phyloP scores from a whole-genome alignment of 2,329 filamentous ascomycete genomes.

The Bipolaris gigantea region DNA sequence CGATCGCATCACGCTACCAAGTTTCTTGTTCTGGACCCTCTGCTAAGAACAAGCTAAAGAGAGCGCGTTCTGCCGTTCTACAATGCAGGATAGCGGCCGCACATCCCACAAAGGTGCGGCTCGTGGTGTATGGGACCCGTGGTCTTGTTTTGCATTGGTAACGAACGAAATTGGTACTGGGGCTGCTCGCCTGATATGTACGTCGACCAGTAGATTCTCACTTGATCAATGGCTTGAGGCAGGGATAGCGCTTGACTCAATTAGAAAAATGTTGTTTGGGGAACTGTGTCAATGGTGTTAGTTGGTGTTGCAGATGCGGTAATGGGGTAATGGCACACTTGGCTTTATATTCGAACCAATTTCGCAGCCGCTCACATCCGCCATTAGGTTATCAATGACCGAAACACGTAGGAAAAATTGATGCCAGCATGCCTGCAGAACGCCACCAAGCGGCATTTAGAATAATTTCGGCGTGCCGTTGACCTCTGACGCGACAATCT shows the following conservation, averaged over 20 bases:
- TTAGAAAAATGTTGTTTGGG: slow-evolving; percentile 6
- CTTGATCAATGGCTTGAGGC: background rate
- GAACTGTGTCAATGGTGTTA: slow-evolving; percentile 2
- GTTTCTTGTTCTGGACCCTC: slow-evolving; percentile 13
- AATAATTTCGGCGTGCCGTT: slow-evolving; percentile 24
- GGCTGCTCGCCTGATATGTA: background rate
- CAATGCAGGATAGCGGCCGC: slow-evolving; percentile 4
- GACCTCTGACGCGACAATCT: slow-evolving; percentile 19
- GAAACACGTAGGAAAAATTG: slow-evolving; percentile 21
- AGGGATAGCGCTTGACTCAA: background rate
- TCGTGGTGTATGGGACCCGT: background rate
- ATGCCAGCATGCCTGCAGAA: slow-evolving; percentile 26
- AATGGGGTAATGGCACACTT: background rate
- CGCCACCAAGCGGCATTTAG: slow-evolving; percentile 18
- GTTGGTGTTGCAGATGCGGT: background rate
- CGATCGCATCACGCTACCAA: slow-evolving; percentile 3
- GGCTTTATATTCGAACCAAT: slow-evolving; percentile 20
- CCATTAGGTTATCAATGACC: slow-evolving; percentile 15
- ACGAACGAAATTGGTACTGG: background rate
- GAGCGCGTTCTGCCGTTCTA: slow-evolving; percentile 4
- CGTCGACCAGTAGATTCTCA: background rate
- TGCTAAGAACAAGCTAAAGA: slow-evolving; percentile 15
- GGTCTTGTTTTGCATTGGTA: background rate
- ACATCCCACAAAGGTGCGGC: slow-evolving; percentile 10
- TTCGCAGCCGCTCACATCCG: slow-evolving; percentile 11